These are phyloP conservation scores for Populus euphratica DNA, from an alignment of 345 rosid species.

Conservation along the genomic window DNA sequence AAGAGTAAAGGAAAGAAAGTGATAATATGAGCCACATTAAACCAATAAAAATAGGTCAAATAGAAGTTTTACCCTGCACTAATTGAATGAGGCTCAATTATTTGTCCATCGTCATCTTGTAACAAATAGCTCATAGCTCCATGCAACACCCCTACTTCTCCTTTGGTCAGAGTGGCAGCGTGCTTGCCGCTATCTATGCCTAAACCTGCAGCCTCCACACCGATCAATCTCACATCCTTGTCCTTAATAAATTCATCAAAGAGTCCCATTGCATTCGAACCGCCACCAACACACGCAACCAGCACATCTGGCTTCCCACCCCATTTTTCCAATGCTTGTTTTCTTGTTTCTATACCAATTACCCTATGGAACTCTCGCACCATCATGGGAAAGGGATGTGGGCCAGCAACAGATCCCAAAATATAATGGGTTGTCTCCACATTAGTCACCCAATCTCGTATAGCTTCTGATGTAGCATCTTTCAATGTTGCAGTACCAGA, in stretches of 20 bases:
- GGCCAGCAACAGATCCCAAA: constrained; percentile 93
- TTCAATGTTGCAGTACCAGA: constrained; percentile 30
- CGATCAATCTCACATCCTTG: constrained; percentile 72
- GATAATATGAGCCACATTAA: not conserved
- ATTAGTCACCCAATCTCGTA: constrained; percentile 92
- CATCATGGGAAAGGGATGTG: constrained; percentile 98
- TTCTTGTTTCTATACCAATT: constrained; percentile 86
- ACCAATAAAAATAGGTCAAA: not conserved
- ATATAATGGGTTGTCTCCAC: constrained; percentile 95
- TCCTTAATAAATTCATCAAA: constrained; percentile 88
- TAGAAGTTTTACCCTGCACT: constrained; percentile 71
- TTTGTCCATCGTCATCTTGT: constrained; percentile 92
- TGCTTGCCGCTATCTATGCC: constrained; percentile 93
- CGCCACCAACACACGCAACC: constrained; percentile 93
- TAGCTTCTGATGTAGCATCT: constrained; percentile 41
- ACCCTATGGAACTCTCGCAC: constrained; percentile 90
- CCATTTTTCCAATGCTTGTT: constrained; percentile 86
- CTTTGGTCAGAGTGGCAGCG: constrained; percentile 82
- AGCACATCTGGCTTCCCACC: constrained; percentile 92
- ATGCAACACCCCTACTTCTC: constrained; percentile 88
- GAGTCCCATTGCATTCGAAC: constrained; percentile 92
- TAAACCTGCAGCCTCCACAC: constrained; percentile 95
- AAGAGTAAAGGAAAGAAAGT: not conserved
- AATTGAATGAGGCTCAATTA: constrained; percentile 86
- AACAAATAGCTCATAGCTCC: constrained; percentile 97